Evolutionary conservation across 441 rosid genomes (phyloP), one percentile per base, ranked within the genome.

Genomic region (Gossypium aridum): DNA sequence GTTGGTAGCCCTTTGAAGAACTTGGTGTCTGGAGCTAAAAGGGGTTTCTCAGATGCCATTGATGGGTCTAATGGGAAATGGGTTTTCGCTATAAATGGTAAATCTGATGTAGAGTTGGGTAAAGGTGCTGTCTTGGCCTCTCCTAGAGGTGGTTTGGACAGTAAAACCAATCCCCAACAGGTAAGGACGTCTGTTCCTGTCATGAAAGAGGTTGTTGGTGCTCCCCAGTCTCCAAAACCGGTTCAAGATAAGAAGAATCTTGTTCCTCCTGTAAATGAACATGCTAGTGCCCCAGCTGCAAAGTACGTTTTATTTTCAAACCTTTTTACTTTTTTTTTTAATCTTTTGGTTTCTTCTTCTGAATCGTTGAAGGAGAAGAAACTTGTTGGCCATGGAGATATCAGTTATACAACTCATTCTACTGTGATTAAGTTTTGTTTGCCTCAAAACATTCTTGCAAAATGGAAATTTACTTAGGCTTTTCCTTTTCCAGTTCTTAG

Each of bases 31-130:
- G 94, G 94, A 37, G 84, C 87, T 71, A 89, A 89, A 75, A 87
- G 93, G 75, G 91, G 82, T 45, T 89, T 89, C 79, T 83, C 87
- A 13, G 91, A 89, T 76, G 88, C 86, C 85, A 82, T 88, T 75
- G 80, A 85, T 67, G 87, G 79, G 43, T 66, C 81, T 66, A 70
- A 80, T 74, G 82, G 78, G 10, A 85, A 80, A 19, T 89, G 92
- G 92, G 86, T 76, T 79, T 81, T 85, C 75, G 66, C 85, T 49
- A 79, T 63, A 14, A 73, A 72, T 67, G 77, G 76, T 65, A 85
- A 85, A 76, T 81, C 89, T 79, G 87, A 88, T n/a, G 83, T 72
- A 71, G 86, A 79, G 74, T 77, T 85, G 78, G 75, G 78, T 63
- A 85, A 82, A 78, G 88, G 83, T 12, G 82, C 80, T 77, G 79